Percentiles rank a stretch among this genome's conserved stretches.
phyloP scores from a whole-genome alignment of 2,329 filamentous ascomycete species.

The Neonectria faginata region DNA sequence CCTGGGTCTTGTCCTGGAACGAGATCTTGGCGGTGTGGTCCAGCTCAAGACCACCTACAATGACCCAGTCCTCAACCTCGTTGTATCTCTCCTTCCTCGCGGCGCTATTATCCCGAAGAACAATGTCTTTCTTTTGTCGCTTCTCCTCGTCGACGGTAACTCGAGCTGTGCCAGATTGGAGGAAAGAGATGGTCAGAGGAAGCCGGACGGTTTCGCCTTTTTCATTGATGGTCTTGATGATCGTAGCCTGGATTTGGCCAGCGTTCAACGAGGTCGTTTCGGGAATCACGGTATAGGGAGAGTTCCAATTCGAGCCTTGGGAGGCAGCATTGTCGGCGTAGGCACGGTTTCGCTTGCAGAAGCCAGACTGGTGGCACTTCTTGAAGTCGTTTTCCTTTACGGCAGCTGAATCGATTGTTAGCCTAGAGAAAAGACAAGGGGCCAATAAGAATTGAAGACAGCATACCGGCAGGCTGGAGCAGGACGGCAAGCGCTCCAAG shows the following conservation, averaged over 20 bases:
- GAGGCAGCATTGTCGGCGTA: conserved; percentile 82
- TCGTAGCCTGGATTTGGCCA: conserved; percentile 80
- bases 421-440: not conserved
- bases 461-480: conserved; percentile 73
- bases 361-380: conserved; percentile 93
- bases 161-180: conserved; percentile 88
- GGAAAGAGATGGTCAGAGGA: conserved; percentile 87
- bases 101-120: conserved; percentile 85
- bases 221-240: conserved; percentile 82
- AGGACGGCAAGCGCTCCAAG: conserved; percentile 69
- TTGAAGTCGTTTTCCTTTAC: conserved; percentile 99
- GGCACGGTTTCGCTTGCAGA: conserved; percentile 94
- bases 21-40: conserved; percentile 78
- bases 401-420: conserved; percentile 64
- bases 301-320: conserved; percentile 75
- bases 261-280: conserved; percentile 80
- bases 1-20: conserved; percentile 73
- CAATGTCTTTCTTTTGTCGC: conserved; percentile 88
- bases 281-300: conserved; percentile 82
- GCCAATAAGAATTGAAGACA: too few relatives aligned
- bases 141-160: conserved; percentile 93
- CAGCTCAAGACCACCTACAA: conserved; percentile 82
- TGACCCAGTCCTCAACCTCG: conserved; percentile 85
- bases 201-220: conserved; percentile 77
- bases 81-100: conserved; percentile 94